Evolutionary conservation across 768 basidiomycete species (phyloP).

Genomic region (Amanita brunnescens): DNA sequence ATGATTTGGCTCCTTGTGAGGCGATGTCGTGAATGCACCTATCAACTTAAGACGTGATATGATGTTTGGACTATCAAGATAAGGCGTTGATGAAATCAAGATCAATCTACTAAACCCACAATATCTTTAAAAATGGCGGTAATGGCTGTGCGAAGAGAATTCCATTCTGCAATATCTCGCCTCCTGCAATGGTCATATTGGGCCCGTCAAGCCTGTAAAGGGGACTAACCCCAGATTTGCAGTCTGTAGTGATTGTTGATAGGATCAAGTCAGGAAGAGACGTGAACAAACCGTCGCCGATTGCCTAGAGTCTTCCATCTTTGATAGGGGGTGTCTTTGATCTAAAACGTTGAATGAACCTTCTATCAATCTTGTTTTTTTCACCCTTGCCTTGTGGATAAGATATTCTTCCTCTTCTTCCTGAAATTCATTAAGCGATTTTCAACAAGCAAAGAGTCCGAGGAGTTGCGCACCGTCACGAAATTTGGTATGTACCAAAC

Average conservation of each 20-base stretch:
- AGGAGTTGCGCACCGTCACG: conserved; percentile 35
- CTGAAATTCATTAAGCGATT: conserved; percentile 17
- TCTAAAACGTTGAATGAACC: conserved; percentile 33
- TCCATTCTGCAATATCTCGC: conserved; percentile 64
- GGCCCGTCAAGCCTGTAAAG: conserved; percentile 2
- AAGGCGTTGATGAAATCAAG: conserved; percentile 4
- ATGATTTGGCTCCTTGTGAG: conserved; percentile 74
- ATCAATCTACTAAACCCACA: conserved; percentile 44
- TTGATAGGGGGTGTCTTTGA: conserved; percentile 65
- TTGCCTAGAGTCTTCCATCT: conserved; percentile 75
- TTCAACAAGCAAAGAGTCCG: not conserved
- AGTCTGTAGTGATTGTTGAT: conserved; percentile 32
- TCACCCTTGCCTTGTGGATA: conserved; percentile 55
- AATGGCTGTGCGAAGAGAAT: conserved; percentile 60
- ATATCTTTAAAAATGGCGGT: conserved; percentile 60
- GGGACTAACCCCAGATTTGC: conserved; percentile 59
- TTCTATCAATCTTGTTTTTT: not conserved
- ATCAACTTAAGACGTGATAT: conserved; percentile 59
- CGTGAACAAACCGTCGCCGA: conserved; percentile 48
- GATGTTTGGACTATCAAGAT: conserved; percentile 60
- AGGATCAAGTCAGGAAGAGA: conserved; percentile 2
- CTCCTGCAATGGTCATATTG: conserved; percentile 30
- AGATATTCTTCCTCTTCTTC: conserved; percentile 70
- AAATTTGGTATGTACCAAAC: conserved; percentile 74
- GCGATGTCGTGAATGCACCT: conserved; percentile 52